Conservation (phyloP, 768 basidiomycete species). For the Tylopilus cervinicoccineus region DNA sequence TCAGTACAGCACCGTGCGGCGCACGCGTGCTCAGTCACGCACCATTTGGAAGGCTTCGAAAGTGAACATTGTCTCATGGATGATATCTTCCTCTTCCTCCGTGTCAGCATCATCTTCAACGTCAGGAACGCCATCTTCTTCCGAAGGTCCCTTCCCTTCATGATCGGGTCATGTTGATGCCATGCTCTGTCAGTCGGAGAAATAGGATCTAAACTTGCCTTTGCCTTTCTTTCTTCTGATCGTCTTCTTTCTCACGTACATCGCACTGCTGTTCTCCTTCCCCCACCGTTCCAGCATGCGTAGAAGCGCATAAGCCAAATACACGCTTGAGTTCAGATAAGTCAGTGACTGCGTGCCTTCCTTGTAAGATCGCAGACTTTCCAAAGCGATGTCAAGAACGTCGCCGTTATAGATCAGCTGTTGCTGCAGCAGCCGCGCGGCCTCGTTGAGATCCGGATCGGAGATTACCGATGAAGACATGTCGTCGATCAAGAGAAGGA, state of each 20-base stretch:
- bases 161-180: slow-evolving; percentile 5
- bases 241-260: slow-evolving; percentile 68
- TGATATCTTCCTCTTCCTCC: slow-evolving; percentile 57
- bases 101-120: slow-evolving; percentile 60
- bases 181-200: slow-evolving; percentile 14
- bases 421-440: slow-evolving; percentile 77
- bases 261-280: slow-evolving; percentile 58
- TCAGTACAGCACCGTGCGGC: slow-evolving; percentile 16
- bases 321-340: slow-evolving; percentile 84
- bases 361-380: slow-evolving; percentile 73
- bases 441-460: slow-evolving; percentile 53
- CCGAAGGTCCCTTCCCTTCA: slow-evolving; percentile 37
- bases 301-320: slow-evolving; percentile 81
- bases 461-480: slow-evolving; percentile 57
- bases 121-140: slow-evolving; percentile 65
- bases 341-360: slow-evolving; percentile 73
- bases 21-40: slow-evolving; percentile 25
- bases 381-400: slow-evolving; percentile 82
- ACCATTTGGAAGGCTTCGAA: slow-evolving; percentile 92
- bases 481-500: slow-evolving; percentile 81
- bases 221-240: slow-evolving; percentile 51
- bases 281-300: slow-evolving; percentile 88
- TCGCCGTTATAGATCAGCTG: slow-evolving; percentile 96
- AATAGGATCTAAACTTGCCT: slow-evolving; percentile 36
- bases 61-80: slow-evolving; percentile 85